Evolutionary conservation across 768 basidiomycete species (phyloP).

Genomic region (Sarcomyxa edulis): DNA sequence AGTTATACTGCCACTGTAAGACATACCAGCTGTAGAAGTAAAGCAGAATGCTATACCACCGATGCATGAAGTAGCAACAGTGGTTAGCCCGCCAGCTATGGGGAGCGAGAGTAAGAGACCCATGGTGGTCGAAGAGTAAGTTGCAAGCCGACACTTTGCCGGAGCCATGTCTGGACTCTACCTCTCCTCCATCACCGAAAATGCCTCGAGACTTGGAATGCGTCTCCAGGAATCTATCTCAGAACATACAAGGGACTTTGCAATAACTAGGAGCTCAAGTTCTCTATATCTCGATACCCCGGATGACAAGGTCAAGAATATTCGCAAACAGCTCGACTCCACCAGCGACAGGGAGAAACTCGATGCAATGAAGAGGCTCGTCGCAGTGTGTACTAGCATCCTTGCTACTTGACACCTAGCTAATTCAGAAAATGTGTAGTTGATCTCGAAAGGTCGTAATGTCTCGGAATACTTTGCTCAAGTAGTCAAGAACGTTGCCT

Average conservation of each 20-base stretch:
- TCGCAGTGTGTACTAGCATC: slow-evolving; percentile 62
- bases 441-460: slow-evolving; percentile 89
- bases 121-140: slow-evolving; percentile 48
- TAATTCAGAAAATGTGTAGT: slow-evolving; percentile 32
- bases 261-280: slow-evolving; percentile 48
- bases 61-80: slow-evolving; percentile 79
- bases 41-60: slow-evolving; percentile 82
- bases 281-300: slow-evolving; percentile 60
- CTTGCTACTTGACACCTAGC: background rate
- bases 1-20: slow-evolving; percentile 1
- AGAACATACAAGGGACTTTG: slow-evolving; percentile 73
- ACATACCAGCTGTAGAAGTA: slow-evolving; percentile 73
- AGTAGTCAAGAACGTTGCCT: slow-evolving; percentile 96
- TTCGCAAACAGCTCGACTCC: slow-evolving; percentile 83
- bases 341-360: slow-evolving; percentile 86
- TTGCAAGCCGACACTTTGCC: no score
- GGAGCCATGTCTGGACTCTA: slow-evolving; percentile 36
- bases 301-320: slow-evolving; percentile 81
- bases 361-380: slow-evolving; percentile 91
- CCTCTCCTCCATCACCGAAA: slow-evolving; percentile 61
- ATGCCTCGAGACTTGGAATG: slow-evolving; percentile 79
- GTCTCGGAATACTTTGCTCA: slow-evolving; percentile 93
- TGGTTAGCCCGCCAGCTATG: slow-evolving; percentile 57
- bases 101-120: slow-evolving; percentile 73
- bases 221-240: slow-evolving; percentile 80